A percentile compares a stretch with the other conserved stretches of the same genome.
Conservation (phyloP, 2,329 filamentous ascomycete species). For the Bipolaris bicolor region DNA sequence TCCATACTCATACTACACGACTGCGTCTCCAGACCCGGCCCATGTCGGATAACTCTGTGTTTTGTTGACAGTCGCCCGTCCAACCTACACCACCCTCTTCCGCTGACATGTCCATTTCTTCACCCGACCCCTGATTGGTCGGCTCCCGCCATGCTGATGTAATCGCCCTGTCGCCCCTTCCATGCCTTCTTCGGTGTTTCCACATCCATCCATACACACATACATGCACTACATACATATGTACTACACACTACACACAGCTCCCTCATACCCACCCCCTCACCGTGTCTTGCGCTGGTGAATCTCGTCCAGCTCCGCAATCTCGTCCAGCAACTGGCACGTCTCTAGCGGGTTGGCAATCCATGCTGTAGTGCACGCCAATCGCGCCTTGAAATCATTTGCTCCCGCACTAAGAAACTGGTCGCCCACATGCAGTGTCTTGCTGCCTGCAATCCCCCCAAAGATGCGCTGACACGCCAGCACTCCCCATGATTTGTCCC, state of each 20-base stretch:
- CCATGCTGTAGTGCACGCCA: constrained; percentile 95
- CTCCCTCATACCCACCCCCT: background rate
- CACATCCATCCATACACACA: too few relatives aligned
- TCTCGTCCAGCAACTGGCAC: constrained; percentile 84
- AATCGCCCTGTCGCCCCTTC: constrained; percentile 1
- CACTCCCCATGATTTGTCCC: constrained; percentile 96
- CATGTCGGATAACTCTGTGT: too few relatives aligned
- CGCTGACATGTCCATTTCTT: background rate
- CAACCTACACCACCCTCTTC: background rate
- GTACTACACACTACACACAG: background rate
- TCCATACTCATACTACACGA: too few relatives aligned
- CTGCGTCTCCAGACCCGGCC: too few relatives aligned
- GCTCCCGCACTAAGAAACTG: constrained; percentile 89
- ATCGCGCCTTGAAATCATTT: constrained; percentile 95
- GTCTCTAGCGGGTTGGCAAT: constrained; percentile 93
- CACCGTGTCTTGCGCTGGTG: constrained; percentile 47
- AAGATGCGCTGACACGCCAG: constrained; percentile 92
- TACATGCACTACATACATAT: too few relatives aligned
- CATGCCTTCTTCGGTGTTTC: background rate
- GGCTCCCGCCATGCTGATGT: background rate
- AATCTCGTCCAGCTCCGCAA: constrained; percentile 57
- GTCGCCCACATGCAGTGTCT: constrained; percentile 91
- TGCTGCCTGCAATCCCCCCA: constrained; percentile 73
- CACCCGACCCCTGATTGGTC: background rate
- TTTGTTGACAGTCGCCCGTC: background rate